These are phyloP conservation scores for Saksenaea oblongispora DNA, from an alignment of 371 early-diverging fungal genomes.

Conservation along the genomic window DNA sequence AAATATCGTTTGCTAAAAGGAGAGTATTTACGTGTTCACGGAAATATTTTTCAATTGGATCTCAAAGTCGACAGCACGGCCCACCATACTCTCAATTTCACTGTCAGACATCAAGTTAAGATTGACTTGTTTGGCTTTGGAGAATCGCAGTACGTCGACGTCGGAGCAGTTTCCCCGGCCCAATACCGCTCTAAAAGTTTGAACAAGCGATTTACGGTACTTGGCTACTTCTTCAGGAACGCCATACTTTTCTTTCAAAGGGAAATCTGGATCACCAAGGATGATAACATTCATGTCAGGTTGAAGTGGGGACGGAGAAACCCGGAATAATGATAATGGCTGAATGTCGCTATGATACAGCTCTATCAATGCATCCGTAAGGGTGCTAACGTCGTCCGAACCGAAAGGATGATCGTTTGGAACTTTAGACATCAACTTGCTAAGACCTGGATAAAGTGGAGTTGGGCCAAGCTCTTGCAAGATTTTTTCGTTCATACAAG, in stretches of 20 bases:
- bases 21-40: constrained; percentile 12
- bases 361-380: constrained; percentile 9
- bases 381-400: background rate
- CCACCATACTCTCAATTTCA: constrained; percentile 27
- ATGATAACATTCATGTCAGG: constrained; percentile 38
- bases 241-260: constrained; percentile 60
- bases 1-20: background rate
- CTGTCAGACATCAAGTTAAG: constrained; percentile 10
- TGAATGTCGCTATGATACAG: constrained; percentile 10
- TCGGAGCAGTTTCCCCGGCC: background rate
- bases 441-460: constrained; percentile 44
- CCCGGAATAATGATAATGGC: constrained; percentile 29
- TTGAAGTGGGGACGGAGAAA: constrained; percentile 46
- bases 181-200: constrained; percentile 16
- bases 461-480: constrained; percentile 47
- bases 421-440: constrained; percentile 12
- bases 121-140: constrained; percentile 3
- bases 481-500: constrained; percentile 50
- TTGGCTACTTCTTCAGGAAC: constrained; percentile 29
- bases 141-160: background rate
- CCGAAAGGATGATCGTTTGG: background rate
- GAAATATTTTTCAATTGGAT: constrained; percentile 38
- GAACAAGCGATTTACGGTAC: constrained; percentile 38
- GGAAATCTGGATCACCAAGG: constrained; percentile 44
- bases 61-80: constrained; percentile 51